Percentiles rank a stretch among this genome's conserved stretches.
Evolutionary conservation across 768 basidiomycete genomes (phyloP).

Genomic region (Xerocomus potaroensis): DNA sequence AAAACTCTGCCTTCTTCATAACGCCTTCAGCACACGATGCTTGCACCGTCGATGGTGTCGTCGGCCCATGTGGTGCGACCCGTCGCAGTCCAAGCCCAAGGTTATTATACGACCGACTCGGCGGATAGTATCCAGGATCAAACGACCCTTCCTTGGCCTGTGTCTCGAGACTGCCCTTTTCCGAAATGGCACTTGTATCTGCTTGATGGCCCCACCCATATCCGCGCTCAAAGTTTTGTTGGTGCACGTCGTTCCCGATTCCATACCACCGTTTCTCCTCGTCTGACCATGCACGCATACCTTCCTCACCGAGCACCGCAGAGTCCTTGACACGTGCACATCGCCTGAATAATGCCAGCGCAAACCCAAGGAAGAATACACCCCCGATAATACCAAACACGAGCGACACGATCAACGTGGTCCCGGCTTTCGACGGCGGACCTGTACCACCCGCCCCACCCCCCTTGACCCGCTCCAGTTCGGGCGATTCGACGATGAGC

Average conservation of each 20-base stretch:
- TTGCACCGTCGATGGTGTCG: slow-evolving; percentile 32
- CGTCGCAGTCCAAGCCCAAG: slow-evolving; percentile 48
- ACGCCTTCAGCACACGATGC: slow-evolving; percentile 42
- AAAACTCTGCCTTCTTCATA: slow-evolving; percentile 68
- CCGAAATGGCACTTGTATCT: slow-evolving; percentile 24
- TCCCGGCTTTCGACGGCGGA: slow-evolving; percentile 40
- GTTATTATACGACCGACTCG: slow-evolving; percentile 17
- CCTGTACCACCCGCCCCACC: slow-evolving; percentile 34
- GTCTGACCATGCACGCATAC: slow-evolving; percentile 52
- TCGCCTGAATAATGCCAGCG: slow-evolving; percentile 53
- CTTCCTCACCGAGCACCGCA: slow-evolving; percentile 58
- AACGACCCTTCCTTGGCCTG: slow-evolving; percentile 15
- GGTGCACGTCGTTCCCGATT: slow-evolving; percentile 33
- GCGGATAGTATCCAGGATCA: slow-evolving; percentile 15
- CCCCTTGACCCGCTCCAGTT: slow-evolving; percentile 35
- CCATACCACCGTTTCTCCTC: slow-evolving; percentile 71
- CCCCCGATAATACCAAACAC: slow-evolving; percentile 62
- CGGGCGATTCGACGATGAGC: slow-evolving; percentile 47
- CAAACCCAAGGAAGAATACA: slow-evolving; percentile 47
- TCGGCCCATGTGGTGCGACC: slow-evolving; percentile 43
- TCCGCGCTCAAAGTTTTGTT: slow-evolving; percentile 16
- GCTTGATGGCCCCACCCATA: slow-evolving; percentile 31
- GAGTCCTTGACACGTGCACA: slow-evolving; percentile 58
- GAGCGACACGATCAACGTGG: slow-evolving; percentile 57
- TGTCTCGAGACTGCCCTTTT: slow-evolving; percentile 32